Percentiles rank a stretch among this genome's conserved stretches.
Conservation (phyloP, 345 rosid genomes). For the Citrus glauca region DNA sequence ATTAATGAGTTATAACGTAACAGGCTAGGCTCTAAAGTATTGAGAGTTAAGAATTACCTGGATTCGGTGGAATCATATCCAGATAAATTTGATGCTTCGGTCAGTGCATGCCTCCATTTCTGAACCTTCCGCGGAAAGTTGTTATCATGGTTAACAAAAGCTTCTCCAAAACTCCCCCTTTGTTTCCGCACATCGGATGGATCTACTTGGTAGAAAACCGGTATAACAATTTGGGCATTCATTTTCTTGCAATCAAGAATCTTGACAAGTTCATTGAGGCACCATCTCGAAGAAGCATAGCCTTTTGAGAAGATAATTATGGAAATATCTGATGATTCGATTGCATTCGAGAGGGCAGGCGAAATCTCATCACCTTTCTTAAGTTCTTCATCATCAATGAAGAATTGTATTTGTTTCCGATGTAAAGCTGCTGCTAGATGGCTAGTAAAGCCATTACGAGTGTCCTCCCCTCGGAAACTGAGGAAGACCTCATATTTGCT, state of each 20-base stretch:
- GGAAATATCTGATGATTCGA: background rate
- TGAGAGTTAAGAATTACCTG: background rate
- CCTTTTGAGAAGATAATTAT: background rate
- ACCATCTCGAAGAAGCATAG: background rate
- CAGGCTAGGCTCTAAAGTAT: too few relatives aligned
- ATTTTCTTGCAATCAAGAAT: background rate
- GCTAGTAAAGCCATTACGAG: background rate
- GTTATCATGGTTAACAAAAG: background rate
- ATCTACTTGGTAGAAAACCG: slow-evolving; percentile 1
- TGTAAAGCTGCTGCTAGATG: background rate
- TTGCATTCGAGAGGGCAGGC: background rate
- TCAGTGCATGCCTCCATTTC: background rate
- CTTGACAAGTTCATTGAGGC: slow-evolving; percentile 2
- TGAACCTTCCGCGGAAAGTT: background rate
- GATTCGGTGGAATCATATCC: slow-evolving; percentile 2
- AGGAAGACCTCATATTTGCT: background rate
- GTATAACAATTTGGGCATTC: slow-evolving; percentile 4
- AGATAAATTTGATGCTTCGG: background rate
- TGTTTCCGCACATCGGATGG: slow-evolving; percentile 4
- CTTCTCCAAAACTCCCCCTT: background rate
- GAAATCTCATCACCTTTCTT: slow-evolving; percentile 1
- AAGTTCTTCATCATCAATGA: background rate
- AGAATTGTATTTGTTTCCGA: background rate
- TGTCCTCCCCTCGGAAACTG: slow-evolving; percentile 2
- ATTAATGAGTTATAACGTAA: too few relatives aligned